phyloP scores from a whole-genome alignment of 257 asterid species.

The Solanum pennellii region DNA sequence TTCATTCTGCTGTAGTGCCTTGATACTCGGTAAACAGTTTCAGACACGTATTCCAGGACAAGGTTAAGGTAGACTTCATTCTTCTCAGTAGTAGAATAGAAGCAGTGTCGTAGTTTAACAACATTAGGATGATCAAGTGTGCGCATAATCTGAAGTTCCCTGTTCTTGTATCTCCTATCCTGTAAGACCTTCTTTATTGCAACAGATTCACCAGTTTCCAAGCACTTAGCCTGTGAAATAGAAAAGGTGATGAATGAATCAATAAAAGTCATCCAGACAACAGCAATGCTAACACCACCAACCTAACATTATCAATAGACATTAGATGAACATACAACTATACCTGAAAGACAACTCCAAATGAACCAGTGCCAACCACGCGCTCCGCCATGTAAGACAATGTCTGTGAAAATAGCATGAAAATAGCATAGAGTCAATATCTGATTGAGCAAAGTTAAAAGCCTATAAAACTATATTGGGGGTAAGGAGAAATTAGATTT shows the following conservation, averaged over 20 bases:
- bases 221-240: conserved; percentile 61
- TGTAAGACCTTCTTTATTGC: conserved; percentile 93
- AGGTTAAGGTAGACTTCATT: conserved; percentile 82
- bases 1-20: conserved; percentile 68
- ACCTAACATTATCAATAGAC: background rate
- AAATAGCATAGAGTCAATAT: background rate
- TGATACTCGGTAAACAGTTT: conserved; percentile 69
- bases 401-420: conserved; percentile 29
- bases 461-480: background rate
- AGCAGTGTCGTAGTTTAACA: conserved; percentile 67
- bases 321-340: background rate
- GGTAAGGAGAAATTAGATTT: background rate
- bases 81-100: conserved; percentile 73
- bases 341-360: conserved; percentile 84
- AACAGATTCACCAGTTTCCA: conserved; percentile 66
- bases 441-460: background rate
- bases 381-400: conserved; percentile 57
- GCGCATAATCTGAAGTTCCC: conserved; percentile 76
- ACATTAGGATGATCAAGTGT: conserved; percentile 67
- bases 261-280: background rate
- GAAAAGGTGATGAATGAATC: background rate
- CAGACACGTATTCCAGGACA: conserved; percentile 74
- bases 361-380: conserved; percentile 44
- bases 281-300: background rate
- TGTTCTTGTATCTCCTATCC: conserved; percentile 86